Evolutionary conservation across 495 filamentous ascomycete species (phyloP).

Genomic region (Cercophora scortea): DNA sequence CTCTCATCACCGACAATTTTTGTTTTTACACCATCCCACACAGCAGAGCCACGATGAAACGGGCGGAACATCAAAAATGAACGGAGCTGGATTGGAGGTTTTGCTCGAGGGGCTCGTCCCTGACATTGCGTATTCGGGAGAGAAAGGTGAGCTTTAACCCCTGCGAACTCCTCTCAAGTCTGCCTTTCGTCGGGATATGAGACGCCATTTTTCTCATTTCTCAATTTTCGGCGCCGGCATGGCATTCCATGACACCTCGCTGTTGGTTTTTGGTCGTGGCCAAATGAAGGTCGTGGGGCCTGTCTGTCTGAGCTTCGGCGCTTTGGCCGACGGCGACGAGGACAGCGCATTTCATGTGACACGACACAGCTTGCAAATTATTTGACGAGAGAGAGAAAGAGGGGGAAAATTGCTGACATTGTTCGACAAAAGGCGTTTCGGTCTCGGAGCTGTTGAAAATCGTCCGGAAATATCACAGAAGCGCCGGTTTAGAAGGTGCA

Average conservation of each 20-base stretch:
- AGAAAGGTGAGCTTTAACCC: constrained; percentile 51
- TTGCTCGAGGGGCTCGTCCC: constrained; percentile 63
- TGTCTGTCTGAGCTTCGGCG: too few relatives aligned
- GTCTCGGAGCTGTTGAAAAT: constrained; percentile 19
- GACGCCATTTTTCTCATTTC: not conserved
- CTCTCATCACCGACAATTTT: constrained; percentile 10
- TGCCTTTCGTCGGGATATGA: not conserved
- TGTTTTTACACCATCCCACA: too few relatives aligned
- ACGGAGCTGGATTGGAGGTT: constrained; percentile 52
- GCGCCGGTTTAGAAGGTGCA: constrained; percentile 5
- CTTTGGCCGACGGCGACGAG: too few relatives aligned
- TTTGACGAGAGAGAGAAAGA: too few relatives aligned
- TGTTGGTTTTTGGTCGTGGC: too few relatives aligned
- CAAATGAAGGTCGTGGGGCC: too few relatives aligned
- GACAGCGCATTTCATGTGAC: not conserved
- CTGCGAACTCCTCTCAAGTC: not conserved
- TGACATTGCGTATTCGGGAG: constrained; percentile 62
- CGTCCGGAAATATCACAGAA: constrained; percentile 21
- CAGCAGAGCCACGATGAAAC: constrained; percentile 16
- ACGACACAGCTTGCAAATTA: not conserved
- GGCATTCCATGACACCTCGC: too few relatives aligned
- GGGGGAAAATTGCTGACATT: constrained; percentile 3
- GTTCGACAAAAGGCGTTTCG: constrained; percentile 14
- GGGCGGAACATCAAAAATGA: constrained; percentile 40
- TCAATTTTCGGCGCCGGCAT: not conserved